Percentiles rank a stretch among this genome's conserved stretches.
Evolutionary conservation across 441 rosid genomes (phyloP).

Genomic region (Pelargonium fulgidum): DNA sequence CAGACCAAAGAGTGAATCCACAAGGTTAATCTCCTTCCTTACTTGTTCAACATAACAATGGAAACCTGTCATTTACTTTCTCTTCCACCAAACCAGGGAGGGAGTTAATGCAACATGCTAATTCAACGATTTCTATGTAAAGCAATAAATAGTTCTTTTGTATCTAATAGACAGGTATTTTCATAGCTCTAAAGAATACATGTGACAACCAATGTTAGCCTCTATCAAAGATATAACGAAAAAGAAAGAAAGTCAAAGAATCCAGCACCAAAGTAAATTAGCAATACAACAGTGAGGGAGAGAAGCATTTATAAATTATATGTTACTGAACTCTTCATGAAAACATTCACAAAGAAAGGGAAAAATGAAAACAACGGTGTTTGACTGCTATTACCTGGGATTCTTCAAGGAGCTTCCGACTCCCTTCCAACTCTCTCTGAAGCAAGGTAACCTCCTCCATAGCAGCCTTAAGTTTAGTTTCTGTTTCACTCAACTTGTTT

Average conservation of each 20-base stretch:
- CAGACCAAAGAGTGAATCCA: too few relatives aligned
- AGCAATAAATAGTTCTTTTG: not conserved
- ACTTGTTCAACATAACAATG: too few relatives aligned
- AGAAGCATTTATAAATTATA: not conserved
- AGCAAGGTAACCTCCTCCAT: constrained; percentile 62
- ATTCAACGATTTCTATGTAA: too few relatives aligned
- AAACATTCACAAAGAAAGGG: not conserved
- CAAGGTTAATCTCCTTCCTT: too few relatives aligned
- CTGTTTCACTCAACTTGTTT: constrained; percentile 52
- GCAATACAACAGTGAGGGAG: not conserved
- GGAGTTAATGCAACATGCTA: too few relatives aligned
- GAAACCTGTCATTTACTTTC: too few relatives aligned
- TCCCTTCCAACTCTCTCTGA: constrained; percentile 63
- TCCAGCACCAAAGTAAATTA: not conserved
- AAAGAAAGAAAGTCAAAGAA: not conserved
- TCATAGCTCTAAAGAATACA: too few relatives aligned
- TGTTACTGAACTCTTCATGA: not conserved
- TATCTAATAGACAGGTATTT: not conserved
- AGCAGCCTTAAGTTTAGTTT: constrained; percentile 57
- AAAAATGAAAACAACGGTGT: constrained; percentile 2
- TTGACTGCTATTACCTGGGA: constrained; percentile 59
- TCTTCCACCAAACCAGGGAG: too few relatives aligned
- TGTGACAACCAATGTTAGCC: too few relatives aligned
- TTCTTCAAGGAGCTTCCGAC: constrained; percentile 85
- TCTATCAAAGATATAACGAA: too few relatives aligned